Percentiles rank a stretch among this genome's conserved stretches.
Conservation (phyloP, 331 rosid species). For the Acacia concinna region DNA sequence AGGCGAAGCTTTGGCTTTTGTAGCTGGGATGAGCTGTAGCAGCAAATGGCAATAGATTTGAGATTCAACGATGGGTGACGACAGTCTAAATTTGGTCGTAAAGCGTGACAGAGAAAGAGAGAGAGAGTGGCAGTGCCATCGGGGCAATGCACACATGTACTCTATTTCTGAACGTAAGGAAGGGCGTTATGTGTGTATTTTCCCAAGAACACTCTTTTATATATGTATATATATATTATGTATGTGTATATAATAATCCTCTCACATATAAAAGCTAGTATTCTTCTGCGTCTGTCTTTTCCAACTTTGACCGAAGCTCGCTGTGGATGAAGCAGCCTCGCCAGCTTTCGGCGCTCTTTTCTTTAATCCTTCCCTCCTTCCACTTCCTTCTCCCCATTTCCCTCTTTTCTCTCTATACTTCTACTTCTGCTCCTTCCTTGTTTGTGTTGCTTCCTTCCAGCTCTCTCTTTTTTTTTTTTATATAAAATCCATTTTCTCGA, state of each 20-base stretch:
- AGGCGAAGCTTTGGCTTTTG: neutral
- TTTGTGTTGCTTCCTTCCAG: neutral
- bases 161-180: neutral
- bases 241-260: too few species aligned
- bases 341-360: slow-evolving; percentile 85
- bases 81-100: slow-evolving; percentile 1
- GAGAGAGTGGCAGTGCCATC: neutral
- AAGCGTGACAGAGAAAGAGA: neutral
- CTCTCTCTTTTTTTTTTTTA: neutral
- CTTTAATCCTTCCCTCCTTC: slow-evolving; percentile 33
- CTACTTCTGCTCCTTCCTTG: neutral
- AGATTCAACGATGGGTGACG: neutral
- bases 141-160: neutral
- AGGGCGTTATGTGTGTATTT: slow-evolving; percentile 32
- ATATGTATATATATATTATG: neutral
- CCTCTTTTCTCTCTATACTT: neutral
- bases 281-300: slow-evolving; percentile 40
- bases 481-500: slow-evolving; percentile 10
- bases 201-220: slow-evolving; percentile 28
- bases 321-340: neutral
- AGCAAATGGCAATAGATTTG: neutral
- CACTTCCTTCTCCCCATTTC: slow-evolving; percentile 26
- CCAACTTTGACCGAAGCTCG: slow-evolving; percentile 60
- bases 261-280: slow-evolving; percentile 2
- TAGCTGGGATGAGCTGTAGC: neutral